A percentile compares a stretch with the other conserved stretches of the same genome.
Evolutionary conservation across 805 yeast species (phyloP).

Genomic region (Starmerella roubikii): DNA sequence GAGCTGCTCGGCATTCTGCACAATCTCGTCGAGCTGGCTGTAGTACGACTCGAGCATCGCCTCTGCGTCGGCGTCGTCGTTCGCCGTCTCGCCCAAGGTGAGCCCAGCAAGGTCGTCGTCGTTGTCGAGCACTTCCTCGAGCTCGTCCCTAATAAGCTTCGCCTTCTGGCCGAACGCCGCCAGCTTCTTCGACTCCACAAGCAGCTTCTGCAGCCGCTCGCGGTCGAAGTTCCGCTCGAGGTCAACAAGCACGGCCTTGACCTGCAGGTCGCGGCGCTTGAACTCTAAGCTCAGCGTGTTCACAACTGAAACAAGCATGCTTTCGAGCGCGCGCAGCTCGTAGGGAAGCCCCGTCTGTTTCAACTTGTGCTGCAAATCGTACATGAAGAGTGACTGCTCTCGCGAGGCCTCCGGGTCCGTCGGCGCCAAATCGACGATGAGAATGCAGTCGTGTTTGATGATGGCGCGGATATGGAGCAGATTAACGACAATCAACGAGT

Average conservation of each 20-base stretch:
- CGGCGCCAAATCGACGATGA: constrained; percentile 58
- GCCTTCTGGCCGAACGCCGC: constrained; percentile 78
- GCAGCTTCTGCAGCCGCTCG: constrained; percentile 58
- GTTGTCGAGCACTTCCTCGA: constrained; percentile 73
- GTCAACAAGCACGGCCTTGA: constrained; percentile 58
- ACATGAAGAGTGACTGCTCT: constrained; percentile 62
- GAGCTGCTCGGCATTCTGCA: constrained; percentile 69
- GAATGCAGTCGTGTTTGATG: constrained; percentile 63
- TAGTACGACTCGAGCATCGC: constrained; percentile 81
- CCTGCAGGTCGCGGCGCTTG: constrained; percentile 67
- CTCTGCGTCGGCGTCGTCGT: constrained; percentile 79
- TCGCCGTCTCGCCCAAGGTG: constrained; percentile 42
- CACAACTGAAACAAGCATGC: constrained; percentile 68
- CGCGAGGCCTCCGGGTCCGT: constrained; percentile 41
- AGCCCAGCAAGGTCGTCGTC: constrained; percentile 78
- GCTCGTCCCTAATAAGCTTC: constrained; percentile 60
- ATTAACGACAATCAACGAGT: constrained; percentile 65
- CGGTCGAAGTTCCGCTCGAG: constrained; percentile 74
- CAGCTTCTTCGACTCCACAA: constrained; percentile 74
- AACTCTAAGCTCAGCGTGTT: constrained; percentile 72
- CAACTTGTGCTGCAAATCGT: constrained; percentile 61
- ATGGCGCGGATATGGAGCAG: constrained; percentile 80
- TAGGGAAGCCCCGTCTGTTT: constrained; percentile 50
- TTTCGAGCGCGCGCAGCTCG: constrained; percentile 82
- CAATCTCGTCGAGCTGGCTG: constrained; percentile 84